Evolutionary conservation across 495 filamentous ascomycete species (phyloP).

Genomic region (Neurospora sp.): DNA sequence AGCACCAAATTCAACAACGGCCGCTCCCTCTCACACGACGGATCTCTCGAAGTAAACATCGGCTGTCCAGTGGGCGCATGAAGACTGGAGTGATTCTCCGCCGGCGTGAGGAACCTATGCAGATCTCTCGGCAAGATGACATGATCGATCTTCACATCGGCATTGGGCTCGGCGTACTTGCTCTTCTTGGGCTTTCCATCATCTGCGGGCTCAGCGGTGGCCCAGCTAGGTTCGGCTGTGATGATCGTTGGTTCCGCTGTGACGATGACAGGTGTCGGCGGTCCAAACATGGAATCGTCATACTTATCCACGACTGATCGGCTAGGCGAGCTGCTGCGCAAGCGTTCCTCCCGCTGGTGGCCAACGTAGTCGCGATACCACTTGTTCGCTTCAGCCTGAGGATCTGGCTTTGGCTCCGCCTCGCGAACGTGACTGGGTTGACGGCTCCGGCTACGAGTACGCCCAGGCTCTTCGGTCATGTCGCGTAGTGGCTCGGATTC

Average conservation of each 20-base stretch:
- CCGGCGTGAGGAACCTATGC: constrained; percentile 15
- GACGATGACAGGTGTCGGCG: constrained; percentile 17
- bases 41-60: constrained; percentile 32
- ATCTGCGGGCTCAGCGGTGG: neutral
- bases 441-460: neutral
- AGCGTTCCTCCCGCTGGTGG: constrained; percentile 23
- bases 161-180: constrained; percentile 43
- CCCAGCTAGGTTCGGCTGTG: neutral
- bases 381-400: constrained; percentile 38
- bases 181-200: constrained; percentile 24
- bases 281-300: constrained; percentile 27
- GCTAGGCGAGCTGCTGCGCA: constrained; percentile 30
- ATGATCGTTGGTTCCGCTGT: neutral
- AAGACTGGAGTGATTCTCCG: neutral
- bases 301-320: constrained; percentile 42
- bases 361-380: constrained; percentile 32
- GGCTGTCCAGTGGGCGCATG: constrained; percentile 8
- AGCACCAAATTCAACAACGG: constrained; percentile 43
- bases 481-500: constrained; percentile 1
- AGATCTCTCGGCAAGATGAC: constrained; percentile 31
- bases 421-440: neutral
- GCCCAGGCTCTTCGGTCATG: neutral
- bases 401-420: neutral
- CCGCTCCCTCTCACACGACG: constrained; percentile 38
- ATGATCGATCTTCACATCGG: constrained; percentile 44